Evolutionary conservation across 2,329 filamentous ascomycete species (phyloP).

Genomic region (Botrytis byssoidea): DNA sequence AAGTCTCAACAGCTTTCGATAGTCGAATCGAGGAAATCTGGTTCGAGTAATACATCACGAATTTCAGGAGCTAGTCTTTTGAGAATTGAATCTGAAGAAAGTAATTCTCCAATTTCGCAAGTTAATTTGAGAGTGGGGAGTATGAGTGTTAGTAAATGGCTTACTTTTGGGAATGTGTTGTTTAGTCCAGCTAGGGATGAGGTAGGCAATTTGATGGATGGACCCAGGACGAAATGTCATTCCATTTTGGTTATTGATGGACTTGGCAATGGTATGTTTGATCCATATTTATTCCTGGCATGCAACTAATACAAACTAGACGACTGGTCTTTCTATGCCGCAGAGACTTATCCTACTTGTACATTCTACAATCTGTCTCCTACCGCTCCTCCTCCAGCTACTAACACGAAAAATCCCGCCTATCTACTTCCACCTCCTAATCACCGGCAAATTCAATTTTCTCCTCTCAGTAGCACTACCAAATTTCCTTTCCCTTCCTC

Average conservation of each 20-base stretch:
- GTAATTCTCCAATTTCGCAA: constrained; percentile 63
- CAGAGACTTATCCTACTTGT: constrained; percentile 72
- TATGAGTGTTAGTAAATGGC: constrained; percentile 84
- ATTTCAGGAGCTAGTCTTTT: constrained; percentile 25
- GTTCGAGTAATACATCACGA: constrained; percentile 28
- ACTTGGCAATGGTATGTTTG: constrained; percentile 62
- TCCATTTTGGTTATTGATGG: constrained; percentile 77
- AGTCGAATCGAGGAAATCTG: constrained; percentile 28
- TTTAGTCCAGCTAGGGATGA: constrained; percentile 78
- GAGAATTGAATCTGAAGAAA: constrained; percentile 42
- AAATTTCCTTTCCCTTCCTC: constrained; percentile 74
- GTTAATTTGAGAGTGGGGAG: constrained; percentile 77
- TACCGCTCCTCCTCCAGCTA: constrained; percentile 45
- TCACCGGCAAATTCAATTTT: constrained; percentile 71
- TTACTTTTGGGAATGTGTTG: constrained; percentile 78
- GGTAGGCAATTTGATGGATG: constrained; percentile 52
- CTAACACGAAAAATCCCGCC: constrained; percentile 42
- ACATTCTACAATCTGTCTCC: constrained; percentile 76
- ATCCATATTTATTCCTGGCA: background rate
- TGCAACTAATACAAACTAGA: constrained; percentile 42
- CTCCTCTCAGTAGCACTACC: constrained; percentile 39
- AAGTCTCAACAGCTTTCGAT: constrained; percentile 24
- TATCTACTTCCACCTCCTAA: constrained; percentile 63
- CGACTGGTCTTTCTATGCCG: constrained; percentile 85
- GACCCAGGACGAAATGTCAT: constrained; percentile 49